phyloP scores from a whole-genome alignment of 2,329 filamentous ascomycete species.

The Colletotrichum sp. region DNA sequence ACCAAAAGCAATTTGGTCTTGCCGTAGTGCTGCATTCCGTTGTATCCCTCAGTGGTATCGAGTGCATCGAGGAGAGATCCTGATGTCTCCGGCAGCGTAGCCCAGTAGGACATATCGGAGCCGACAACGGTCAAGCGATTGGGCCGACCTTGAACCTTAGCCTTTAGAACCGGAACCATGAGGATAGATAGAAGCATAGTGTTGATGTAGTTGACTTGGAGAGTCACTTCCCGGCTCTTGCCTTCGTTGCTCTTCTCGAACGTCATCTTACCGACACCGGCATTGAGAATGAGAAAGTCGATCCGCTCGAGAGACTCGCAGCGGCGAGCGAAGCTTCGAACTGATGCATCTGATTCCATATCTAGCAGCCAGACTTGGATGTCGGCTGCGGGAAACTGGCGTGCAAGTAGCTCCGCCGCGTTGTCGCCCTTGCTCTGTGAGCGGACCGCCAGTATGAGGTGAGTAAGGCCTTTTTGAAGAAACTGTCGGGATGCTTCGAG shows the following conservation, averaged over 20 bases:
- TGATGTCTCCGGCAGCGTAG: constrained; percentile 20
- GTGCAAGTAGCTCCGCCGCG: constrained; percentile 38
- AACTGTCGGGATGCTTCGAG: neutral
- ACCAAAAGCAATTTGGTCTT: constrained; percentile 26
- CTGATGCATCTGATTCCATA: constrained; percentile 39
- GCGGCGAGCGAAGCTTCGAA: constrained; percentile 39
- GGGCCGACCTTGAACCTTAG: constrained; percentile 19
- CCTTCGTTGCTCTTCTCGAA: constrained; percentile 30
- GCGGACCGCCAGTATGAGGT: constrained; percentile 53
- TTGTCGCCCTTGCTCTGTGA: constrained; percentile 44
- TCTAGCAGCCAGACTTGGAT: constrained; percentile 48
- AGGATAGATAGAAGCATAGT: constrained; percentile 50
- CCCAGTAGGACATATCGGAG: constrained; percentile 28
- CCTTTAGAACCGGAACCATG: constrained; percentile 36
- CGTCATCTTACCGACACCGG: constrained; percentile 29
- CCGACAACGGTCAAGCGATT: constrained; percentile 28
- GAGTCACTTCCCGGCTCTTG: constrained; percentile 40
- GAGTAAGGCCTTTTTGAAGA: constrained; percentile 31
- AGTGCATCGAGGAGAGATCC: constrained; percentile 6
- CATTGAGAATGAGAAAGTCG: constrained; percentile 44
- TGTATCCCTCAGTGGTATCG: neutral
- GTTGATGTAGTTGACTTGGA: constrained; percentile 59
- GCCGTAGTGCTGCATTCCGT: constrained; percentile 20
- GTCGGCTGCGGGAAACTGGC: constrained; percentile 30
- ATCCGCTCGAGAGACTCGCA: constrained; percentile 35